Base-by-base conservation (phyloP, 2,329 filamentous ascomycete genomes). In the Aphanoascus verrucosus region DNA sequence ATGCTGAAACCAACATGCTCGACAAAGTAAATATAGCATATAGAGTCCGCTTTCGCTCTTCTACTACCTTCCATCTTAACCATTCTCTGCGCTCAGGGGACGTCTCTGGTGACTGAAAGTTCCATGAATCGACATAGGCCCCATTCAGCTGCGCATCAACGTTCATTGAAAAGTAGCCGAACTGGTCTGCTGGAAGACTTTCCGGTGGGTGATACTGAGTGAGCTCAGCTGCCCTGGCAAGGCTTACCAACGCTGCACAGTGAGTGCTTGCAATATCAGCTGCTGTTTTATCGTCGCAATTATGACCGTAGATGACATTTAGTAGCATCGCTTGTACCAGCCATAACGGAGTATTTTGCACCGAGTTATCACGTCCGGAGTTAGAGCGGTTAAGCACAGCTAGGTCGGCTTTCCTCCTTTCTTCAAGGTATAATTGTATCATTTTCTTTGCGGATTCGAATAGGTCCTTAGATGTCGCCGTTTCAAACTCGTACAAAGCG, bases 321-420 rank as follows among this genome's bases (percentile, higher is more conserved):
- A 98, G 77, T 7, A 97, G 75, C 91, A 97, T 97, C 0, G 91
- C 88, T 69, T 97, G 93, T 14, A 97, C 89, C 23, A 98, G 77
- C 90, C 91, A 97, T 40, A 96, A 77, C 0, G 91, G 91, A 1
- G 90, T 82, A 52, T 81, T 91, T 60, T 88, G 82, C 38, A 82
- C 78, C 14, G 81, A 77, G 48, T 77, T 77, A 55, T 88, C 84
- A 52, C 75, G 70, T 15, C 69, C 65, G 43, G 76, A 72, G 55
- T 69, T 73, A 11, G 58, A 43, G 5, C 78, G 77, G 50, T 75
- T 79, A 20, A 80, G 69, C 4, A 77, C 77, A 42, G 78, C 77
- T 67, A 94, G 84, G 65, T 94, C 89, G 51, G 86, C 85, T 67
- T 90, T 91, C 59, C 89, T 83, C 55, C 89, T 81, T 67, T 95